These are phyloP conservation scores for Metschnikowia hibisci DNA, from an alignment of 805 yeast species.

Conservation along the genomic window DNA sequence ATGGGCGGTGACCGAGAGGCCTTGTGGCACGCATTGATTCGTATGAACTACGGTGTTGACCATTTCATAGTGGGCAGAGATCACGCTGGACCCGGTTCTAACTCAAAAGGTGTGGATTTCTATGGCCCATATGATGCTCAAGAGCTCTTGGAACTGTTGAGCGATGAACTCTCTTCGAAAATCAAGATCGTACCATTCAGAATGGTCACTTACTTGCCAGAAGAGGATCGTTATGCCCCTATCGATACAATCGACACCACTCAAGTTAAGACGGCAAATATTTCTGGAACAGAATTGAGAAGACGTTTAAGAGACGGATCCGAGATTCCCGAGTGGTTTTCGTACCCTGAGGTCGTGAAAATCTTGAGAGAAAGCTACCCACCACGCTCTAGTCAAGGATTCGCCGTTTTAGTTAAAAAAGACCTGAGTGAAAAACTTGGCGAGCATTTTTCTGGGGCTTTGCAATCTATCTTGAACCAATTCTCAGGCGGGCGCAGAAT, in stretches of 20 bases:
- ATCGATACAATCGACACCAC: constrained; percentile 83
- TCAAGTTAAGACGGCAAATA: constrained; percentile 74
- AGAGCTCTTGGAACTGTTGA: constrained; percentile 71
- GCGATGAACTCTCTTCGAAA: constrained; percentile 60
- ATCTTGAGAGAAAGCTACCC: constrained; percentile 91
- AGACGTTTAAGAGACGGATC: constrained; percentile 81
- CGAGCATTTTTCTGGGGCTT: constrained; percentile 64
- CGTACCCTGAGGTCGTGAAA: constrained; percentile 92
- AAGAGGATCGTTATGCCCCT: constrained; percentile 92
- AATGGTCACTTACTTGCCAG: constrained; percentile 95
- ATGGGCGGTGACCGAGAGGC: constrained; percentile 99
- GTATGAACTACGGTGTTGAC: constrained; percentile 94
- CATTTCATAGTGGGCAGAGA: constrained; percentile 98
- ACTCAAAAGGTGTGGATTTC: constrained; percentile 87
- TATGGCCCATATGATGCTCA: constrained; percentile 98
- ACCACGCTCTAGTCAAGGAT: constrained; percentile 87
- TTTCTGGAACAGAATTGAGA: constrained; percentile 93
- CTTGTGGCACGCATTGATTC: constrained; percentile 95
- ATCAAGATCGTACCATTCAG: constrained; percentile 94
- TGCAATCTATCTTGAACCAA: constrained; percentile 88
- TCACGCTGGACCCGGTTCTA: constrained; percentile 93
- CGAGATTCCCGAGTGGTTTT: constrained; percentile 94
- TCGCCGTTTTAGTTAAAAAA: constrained; percentile 60
- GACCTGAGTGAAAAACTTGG: constrained; percentile 39
- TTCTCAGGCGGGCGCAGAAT: constrained; percentile 80